phyloP scores from a whole-genome alignment of 805 yeast genomes.

The Ogataea naganishii region DNA sequence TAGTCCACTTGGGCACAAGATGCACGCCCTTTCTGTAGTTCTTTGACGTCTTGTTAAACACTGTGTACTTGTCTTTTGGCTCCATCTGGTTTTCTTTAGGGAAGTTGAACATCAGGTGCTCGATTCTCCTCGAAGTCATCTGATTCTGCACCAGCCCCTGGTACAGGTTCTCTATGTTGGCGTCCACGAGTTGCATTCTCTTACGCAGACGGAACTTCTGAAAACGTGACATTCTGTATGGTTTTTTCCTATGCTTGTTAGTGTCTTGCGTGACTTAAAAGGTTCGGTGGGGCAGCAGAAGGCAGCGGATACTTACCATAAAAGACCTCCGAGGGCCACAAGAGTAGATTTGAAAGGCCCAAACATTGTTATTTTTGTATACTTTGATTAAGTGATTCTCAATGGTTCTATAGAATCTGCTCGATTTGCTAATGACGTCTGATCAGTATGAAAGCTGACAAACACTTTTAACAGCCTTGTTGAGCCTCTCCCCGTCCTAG shows the following conservation, averaged over 20 bases:
- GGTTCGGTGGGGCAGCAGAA: not conserved
- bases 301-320: conserved; percentile 41
- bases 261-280: conserved; percentile 2
- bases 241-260: conserved; percentile 43
- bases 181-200: conserved; percentile 76
- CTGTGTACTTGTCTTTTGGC: conserved; percentile 78
- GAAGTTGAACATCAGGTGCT: conserved; percentile 33
- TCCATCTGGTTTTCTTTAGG: conserved; percentile 81
- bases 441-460: no score
- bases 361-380: no score
- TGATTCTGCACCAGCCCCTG: conserved; percentile 33
- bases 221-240: conserved; percentile 68
- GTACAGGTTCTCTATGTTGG: conserved; percentile 59
- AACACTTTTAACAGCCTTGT: no score
- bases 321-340: conserved; percentile 58
- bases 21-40: conserved; percentile 87
- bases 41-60: conserved; percentile 64
- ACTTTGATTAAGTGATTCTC: no score
- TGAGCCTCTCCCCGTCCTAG: no score
- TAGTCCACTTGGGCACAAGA: conserved; percentile 88
- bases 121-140: conserved; percentile 23
- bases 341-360: conserved; percentile 64
- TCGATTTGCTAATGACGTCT: no score
- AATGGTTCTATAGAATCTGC: no score
- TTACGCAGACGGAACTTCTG: conserved; percentile 82